A percentile compares a stretch with the other conserved stretches of the same genome.
phyloP scores from a whole-genome alignment of 306 rosid species.

The Begonia peltatifolia region DNA sequence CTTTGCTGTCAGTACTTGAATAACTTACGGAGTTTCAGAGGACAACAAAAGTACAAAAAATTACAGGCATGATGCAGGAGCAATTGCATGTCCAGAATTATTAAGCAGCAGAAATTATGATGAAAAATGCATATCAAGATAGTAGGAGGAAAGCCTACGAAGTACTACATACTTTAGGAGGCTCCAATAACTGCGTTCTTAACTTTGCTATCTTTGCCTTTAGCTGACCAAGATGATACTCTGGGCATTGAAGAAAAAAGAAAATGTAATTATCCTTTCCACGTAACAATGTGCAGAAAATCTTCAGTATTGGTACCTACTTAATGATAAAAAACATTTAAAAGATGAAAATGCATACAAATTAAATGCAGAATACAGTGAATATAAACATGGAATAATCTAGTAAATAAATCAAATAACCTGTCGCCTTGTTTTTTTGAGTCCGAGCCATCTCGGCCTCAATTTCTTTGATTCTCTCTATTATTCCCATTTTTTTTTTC shows the following conservation, averaged over 20 bases:
- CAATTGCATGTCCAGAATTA: not conserved
- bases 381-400: not conserved
- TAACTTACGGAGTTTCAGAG: too few species aligned
- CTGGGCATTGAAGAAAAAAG: slow-evolving; percentile 22
- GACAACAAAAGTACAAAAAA: too few species aligned
- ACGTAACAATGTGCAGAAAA: too few species aligned
- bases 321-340: not conserved
- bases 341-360: not conserved
- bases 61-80: not conserved
- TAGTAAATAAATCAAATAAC: slow-evolving; percentile 11
- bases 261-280: not conserved
- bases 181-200: slow-evolving; percentile 93
- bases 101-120: not conserved
- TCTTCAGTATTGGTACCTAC: too few species aligned
- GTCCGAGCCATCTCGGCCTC: slow-evolving; percentile 99
- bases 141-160: not conserved
- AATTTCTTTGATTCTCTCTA: slow-evolving; percentile 90
- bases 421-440: slow-evolving; percentile 97
- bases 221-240: slow-evolving; percentile 99
- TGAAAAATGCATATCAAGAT: not conserved
- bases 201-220: slow-evolving; percentile 97
- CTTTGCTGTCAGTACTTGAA: too few species aligned
- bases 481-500: slow-evolving; percentile 64
- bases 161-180: slow-evolving; percentile 58
- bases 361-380: not conserved